Conservation (phyloP, 2,329 filamentous ascomycete genomes). For the Ramichloridium luteum region DNA sequence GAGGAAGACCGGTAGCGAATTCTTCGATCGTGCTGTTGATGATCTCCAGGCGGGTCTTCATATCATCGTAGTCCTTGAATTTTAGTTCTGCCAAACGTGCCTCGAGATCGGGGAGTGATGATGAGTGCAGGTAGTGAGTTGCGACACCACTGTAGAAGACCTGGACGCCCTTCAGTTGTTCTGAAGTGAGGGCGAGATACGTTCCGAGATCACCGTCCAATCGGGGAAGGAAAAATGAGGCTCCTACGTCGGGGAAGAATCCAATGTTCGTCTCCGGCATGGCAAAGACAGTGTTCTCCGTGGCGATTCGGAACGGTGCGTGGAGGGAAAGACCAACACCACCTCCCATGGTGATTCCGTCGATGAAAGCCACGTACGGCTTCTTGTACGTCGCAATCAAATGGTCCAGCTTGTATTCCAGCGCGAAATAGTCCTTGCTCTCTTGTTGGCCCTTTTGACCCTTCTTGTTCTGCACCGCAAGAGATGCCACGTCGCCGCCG, state of each 20-base stretch:
- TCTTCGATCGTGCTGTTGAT: constrained; percentile 88
- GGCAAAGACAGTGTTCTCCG: constrained; percentile 86
- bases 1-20: constrained; percentile 73
- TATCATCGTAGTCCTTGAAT: constrained; percentile 64
- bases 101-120: constrained; percentile 68
- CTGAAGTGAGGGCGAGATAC: constrained; percentile 86
- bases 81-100: constrained; percentile 75
- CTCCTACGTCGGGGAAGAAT: constrained; percentile 97
- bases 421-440: constrained; percentile 76
- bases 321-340: constrained; percentile 90
- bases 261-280: constrained; percentile 99
- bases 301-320: constrained; percentile 91
- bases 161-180: constrained; percentile 68
- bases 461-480: constrained; percentile 61
- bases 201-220: constrained; percentile 79
- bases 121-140: constrained; percentile 92
- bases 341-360: constrained; percentile 96
- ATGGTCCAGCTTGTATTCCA: constrained; percentile 95
- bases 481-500: constrained; percentile 74
- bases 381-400: constrained; percentile 87
- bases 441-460: constrained; percentile 57
- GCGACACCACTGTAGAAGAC: constrained; percentile 84
- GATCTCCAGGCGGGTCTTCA: constrained; percentile 51
- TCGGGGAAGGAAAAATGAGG: constrained; percentile 85
- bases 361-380: constrained; percentile 91